phyloP scores from a whole-genome alignment of 805 yeast species.

The Jamesozyma lodderae region DNA sequence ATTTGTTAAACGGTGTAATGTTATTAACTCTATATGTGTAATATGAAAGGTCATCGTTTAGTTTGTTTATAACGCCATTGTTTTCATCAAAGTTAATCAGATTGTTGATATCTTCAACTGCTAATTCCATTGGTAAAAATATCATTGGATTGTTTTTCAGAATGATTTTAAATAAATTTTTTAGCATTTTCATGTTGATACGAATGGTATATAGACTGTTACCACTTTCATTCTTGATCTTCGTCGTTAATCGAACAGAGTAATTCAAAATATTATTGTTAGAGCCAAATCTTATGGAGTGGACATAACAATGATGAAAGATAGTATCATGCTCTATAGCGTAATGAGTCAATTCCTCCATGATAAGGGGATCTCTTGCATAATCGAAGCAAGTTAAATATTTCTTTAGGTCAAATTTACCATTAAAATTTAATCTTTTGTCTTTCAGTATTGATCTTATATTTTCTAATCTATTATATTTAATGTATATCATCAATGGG shows the following conservation, averaged over 20 bases:
- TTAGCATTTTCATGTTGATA: slow-evolving; percentile 13
- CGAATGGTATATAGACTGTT: neutral
- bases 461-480: slow-evolving; percentile 58
- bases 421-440: slow-evolving; percentile 38
- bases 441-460: slow-evolving; percentile 43
- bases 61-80: neutral
- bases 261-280: slow-evolving; percentile 5
- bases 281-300: slow-evolving; percentile 13
- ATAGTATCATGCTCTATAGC: slow-evolving; percentile 7
- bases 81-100: neutral
- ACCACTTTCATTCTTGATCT: neutral
- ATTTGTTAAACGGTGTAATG: neutral
- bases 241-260: too few species aligned
- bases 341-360: slow-evolving; percentile 12
- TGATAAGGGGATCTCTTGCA: slow-evolving; percentile 30
- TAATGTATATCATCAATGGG: slow-evolving; percentile 63
- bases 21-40: too few species aligned
- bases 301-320: slow-evolving; percentile 11
- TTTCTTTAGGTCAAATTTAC: slow-evolving; percentile 14
- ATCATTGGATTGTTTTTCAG: slow-evolving; percentile 12
- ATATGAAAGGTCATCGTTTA: neutral
- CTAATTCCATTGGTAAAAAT: slow-evolving; percentile 18
- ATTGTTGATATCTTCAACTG: slow-evolving; percentile 7
- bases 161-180: slow-evolving; percentile 12
- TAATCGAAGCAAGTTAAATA: slow-evolving; percentile 39